A percentile compares a stretch with the other conserved stretches of the same genome.
These are phyloP conservation scores for Fagus sylvatica DNA, from an alignment of 306 rosid species.

Conservation along the genomic window DNA sequence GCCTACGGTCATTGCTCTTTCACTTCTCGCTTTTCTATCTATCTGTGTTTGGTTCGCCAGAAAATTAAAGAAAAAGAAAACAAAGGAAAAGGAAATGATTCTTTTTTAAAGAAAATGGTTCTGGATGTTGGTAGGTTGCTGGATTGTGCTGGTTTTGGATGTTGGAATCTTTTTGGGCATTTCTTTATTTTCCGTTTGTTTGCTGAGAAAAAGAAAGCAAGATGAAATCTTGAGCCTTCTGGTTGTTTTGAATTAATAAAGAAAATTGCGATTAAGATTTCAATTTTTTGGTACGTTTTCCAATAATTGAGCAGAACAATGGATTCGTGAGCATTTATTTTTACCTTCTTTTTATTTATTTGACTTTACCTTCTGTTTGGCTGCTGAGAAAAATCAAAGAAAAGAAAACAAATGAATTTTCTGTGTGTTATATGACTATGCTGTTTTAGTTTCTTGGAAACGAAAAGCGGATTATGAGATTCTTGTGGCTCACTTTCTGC, in stretches of 20 bases:
- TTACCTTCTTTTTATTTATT: not conserved
- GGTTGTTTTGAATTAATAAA: too few species aligned
- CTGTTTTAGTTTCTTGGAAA: not conserved
- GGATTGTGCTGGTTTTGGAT: too few species aligned
- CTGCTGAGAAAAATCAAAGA: not conserved
- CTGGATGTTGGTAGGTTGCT: too few species aligned
- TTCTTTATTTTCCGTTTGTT: too few species aligned
- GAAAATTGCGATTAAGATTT: not conserved
- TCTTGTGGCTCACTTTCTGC: constrained; percentile 13
- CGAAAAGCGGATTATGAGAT: not conserved
- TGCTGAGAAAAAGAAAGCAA: too few species aligned
- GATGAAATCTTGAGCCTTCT: not conserved
- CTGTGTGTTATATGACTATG: not conserved
- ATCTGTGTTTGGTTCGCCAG: constrained; percentile 10
- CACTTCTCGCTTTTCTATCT: too few species aligned
- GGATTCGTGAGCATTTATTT: not conserved
- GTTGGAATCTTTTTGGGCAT: too few species aligned
- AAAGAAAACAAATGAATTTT: not conserved
- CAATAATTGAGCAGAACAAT: not conserved
- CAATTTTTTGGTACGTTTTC: not conserved
- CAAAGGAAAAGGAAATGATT: not conserved
- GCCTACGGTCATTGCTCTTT: not conserved
- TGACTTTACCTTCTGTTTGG: not conserved
- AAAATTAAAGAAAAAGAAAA: not conserved
- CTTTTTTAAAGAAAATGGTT: not conserved